Base-by-base conservation (phyloP, 208 protist genomes). In the Acanthamoeba culbertsoni region DNA sequence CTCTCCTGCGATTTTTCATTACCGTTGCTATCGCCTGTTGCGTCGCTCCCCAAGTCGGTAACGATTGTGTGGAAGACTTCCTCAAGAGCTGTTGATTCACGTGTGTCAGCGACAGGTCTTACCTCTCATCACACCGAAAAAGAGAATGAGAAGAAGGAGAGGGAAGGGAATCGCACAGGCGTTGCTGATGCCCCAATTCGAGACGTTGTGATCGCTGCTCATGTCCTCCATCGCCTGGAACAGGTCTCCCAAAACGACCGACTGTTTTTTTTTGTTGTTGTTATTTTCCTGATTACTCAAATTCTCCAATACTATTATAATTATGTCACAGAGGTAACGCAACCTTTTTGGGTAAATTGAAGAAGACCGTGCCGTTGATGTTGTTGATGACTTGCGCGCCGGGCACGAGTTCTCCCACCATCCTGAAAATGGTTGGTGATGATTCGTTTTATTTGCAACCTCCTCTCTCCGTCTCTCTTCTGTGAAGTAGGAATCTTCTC, bases 181-280 rank as follows among this genome's bases (percentile, higher is more conserved):
- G 86, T 95, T 46, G 20, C 53, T 86, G 20, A 95, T 42, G 79
- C 94, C 93, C 94, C 94, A 95, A 55, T 94, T 77, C 28, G 26
- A 62, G 37, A 92, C 75, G 40, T 57, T 40, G 16, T 75, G 7
- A 12, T n/a, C 16, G 26, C 45, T 35, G 55, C 48, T 92, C 26
- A 35, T 20, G 57, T 10, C 8, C 43, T 92, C 86, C 40, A 92
- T 92, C 16, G 33, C 43, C n/a, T 55, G n/a, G 31, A 92, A 92
- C 43, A 92, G 8, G 40, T 23, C 59, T 26, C 59, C 59, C 23
- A 68, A 68, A 14, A 28, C 20, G 14, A 68, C 59, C 12, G 59
- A 68, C 59, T 68, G 59, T n/a, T n/a, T n/a, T n/a, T n/a, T n/a
- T n/a, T n/a, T n/a, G n/a, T n/a, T n/a, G n/a, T n/a, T n/a, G n/a